Base-by-base conservation (phyloP, 116 monocot genomes). In the Zostera marina region DNA sequence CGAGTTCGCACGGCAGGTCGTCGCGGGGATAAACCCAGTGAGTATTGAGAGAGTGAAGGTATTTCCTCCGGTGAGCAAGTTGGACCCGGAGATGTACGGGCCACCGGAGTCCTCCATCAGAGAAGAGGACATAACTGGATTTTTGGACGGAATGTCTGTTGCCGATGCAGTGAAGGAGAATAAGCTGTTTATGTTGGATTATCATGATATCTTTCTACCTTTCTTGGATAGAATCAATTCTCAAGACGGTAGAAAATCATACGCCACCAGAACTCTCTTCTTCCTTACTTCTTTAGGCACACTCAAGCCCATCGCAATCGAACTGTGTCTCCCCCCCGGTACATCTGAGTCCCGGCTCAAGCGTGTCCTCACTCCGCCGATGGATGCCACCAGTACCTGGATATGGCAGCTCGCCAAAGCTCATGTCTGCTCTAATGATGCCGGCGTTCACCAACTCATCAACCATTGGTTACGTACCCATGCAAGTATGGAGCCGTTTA, bases 401-500 rank as follows among this genome's bases (percentile, higher is more conserved):
- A 69, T 89, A 16, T 96, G 96, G 90, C 88, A 89, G 70, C 68
- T 96, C 46, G 96, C 90, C 25, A 96, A 89, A 76, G 89, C 96
- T 22, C 96, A 96, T 42, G 85, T 96, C 22, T 70, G 78, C 76
- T 80, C 89, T 65, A 88, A 96, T 58, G 96, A 90, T 56, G 88
- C 86, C 32, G 96, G 96, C 11, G 79, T 82, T 16, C 96, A 96
- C 78, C 96, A 96, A 55, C 80, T 96, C 38, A 75, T 96, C 67
- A 96, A 89, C 62, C 89, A 96, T 65, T 96, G 83, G 94, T 45
- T 94, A 59, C 52, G 94, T 61, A 94, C 94, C 5, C 94, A 94
- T 54, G 94, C 94, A 7, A 54, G n/a, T 32, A 72, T 82, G 61
- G 94, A 94, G 67, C 88, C 94, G 3, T 88, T 88, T 73, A 94